Base-by-base conservation (phyloP, 805 yeast species). In the Ogataea nitratoaversa region DNA sequence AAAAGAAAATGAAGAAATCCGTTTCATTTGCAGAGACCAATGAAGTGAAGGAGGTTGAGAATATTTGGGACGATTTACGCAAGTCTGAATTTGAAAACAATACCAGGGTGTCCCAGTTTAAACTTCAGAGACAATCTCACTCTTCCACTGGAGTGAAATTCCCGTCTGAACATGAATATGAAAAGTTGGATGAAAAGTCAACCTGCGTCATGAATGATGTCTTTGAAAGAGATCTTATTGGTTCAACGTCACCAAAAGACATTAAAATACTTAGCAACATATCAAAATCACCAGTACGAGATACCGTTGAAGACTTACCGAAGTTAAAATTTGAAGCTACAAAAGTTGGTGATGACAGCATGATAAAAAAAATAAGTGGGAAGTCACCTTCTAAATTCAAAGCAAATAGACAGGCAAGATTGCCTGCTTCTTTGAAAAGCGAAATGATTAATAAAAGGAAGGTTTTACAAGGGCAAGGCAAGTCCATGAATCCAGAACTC, bases 11-110 rank as follows among this genome's bases (percentile, higher is more conserved):
- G 22, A 36, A 32, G 46, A 78, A 77, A 49, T 60, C 73, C 2
- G 87, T 82, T 8, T 58, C 70, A 14, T 82, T 82, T 60, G 68
- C 79, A 0, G 67, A 68, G 1, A 62, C 62, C 2, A 64, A 79
- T 24, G 75, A 79, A 33, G 72, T 83, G 9, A 80, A 79, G 45
- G 79, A 78, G 41, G 68, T 82, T 35, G 83, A 76, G 36, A 74
- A 78, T 47, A 65, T 78, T 3, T 76, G 81, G 53, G 70, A 68
- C 23, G 68, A 68, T 28, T 51, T 76, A 44, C 43, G 56, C 36
- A 46, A 70, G 58, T 44, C 60, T 1, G 56, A 53, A 31, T 33
- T 33, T 18, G 57, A 53, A 32, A 46, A 46, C 25, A 37, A 25
- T 14, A 16, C 19, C 4, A 46, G 42, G 22, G 43, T 46, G 7